Base-by-base conservation (phyloP, 805 yeast species). In the Metschnikowia proteae region DNA sequence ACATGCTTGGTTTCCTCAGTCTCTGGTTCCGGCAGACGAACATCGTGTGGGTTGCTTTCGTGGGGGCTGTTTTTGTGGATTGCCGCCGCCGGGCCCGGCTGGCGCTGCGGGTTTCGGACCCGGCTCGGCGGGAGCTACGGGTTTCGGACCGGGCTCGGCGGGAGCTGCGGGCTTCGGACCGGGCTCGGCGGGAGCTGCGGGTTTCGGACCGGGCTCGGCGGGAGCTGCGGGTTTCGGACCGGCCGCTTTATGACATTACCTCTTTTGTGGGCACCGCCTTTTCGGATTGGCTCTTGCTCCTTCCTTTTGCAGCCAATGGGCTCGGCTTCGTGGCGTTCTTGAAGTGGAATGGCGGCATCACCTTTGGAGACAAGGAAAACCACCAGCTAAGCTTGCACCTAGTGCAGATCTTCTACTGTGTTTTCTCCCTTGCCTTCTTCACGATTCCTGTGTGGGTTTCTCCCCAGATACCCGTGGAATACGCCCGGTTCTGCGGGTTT, bases 361-460 rank as follows among this genome's bases (percentile, higher is more conserved):
- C 98, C 0, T 74, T 92, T 41, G 99, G 99, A 1, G 99, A 94
- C 62, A 88, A 89, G 64, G 83, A 81, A 30, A 91, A 92, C 64
- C 99, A 94, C 63, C 71, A 74, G 32, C 75, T 83, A 2, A 80
- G 82, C 1, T 51, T 86, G 1, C 97, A 94, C 63, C 32, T 85
- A 3, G 89, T 85, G 6, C 99, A 94, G 64, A 52, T 91, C 1
- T 84, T 89, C 54, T 94, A 94, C 64, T 88, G 92, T 60, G 66
- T 79, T 26, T 62, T 81, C 3, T 88, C 90, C 59, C 64, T 85
- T 10, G 64, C 79, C 0, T 58, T 79, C n/a, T 79, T 91, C 57
- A 80, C 92, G 2, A 65, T 80, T 60, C 97, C 98, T 2, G 63
- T 84, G 10, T 88, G 96, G 89, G 48, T 84, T 2, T 73, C 85